phyloP scores from a whole-genome alignment of 2,329 filamentous ascomycete species.

The Fusarium setosum region DNA sequence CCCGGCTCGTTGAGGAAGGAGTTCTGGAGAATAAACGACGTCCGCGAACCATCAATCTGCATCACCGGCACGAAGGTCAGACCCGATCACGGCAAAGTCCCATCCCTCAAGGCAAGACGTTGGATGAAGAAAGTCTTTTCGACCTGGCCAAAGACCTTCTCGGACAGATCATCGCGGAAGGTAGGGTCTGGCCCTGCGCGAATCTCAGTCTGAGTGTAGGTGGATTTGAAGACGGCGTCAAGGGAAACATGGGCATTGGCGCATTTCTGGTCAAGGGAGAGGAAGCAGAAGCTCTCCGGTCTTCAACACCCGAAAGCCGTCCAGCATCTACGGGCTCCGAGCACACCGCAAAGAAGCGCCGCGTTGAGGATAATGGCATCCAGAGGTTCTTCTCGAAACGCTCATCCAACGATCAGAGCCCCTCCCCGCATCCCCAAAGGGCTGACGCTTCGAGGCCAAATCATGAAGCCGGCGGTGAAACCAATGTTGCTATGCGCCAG shows the following conservation, averaged over 20 bases:
- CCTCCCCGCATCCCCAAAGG: conserved; percentile 15
- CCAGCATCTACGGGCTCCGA: conserved; percentile 34
- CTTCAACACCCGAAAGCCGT: conserved; percentile 34
- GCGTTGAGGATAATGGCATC: conserved; percentile 62
- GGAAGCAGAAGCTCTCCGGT: conserved; percentile 61
- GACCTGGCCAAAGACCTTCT: conserved; percentile 82
- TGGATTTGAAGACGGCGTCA: conserved; percentile 91
- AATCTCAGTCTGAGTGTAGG: conserved; percentile 89
- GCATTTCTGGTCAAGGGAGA: conserved; percentile 85
- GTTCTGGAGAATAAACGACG: conserved; percentile 87
- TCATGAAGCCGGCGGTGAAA: conserved; percentile 31
- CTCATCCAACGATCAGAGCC: conserved; percentile 45
- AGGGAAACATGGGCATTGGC: conserved; percentile 87
- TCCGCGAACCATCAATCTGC: conserved; percentile 86
- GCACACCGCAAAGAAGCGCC: conserved; percentile 45
- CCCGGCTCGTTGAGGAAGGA: conserved; percentile 89
- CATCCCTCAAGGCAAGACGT: conserved; percentile 79
- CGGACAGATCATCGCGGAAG: conserved; percentile 81
- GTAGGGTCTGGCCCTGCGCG: conserved; percentile 88
- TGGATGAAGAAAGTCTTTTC: conserved; percentile 80
- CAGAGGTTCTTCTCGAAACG: conserved; percentile 67
- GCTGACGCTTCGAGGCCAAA: conserved; percentile 17
- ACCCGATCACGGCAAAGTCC: conserved; percentile 79
- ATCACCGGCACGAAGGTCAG: conserved; percentile 80
- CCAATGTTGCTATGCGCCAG: conserved; percentile 18